Conservation (phyloP, 179 eudicot genomes). For the Spergularia azorica region DNA sequence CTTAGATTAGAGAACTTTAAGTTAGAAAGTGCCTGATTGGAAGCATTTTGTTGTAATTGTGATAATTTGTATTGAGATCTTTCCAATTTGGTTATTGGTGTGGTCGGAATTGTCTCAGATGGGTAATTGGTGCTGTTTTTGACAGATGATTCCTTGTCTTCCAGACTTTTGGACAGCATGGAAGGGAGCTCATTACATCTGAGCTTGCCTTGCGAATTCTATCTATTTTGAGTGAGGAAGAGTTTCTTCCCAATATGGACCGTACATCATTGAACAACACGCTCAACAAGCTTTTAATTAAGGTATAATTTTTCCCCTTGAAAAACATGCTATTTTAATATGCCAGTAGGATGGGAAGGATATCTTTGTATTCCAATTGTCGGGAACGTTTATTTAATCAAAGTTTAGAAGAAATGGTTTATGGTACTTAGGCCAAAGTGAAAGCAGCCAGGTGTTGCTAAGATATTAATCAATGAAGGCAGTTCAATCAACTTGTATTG, state of each 20-base stretch:
- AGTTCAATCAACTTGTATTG: background rate
- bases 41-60: background rate
- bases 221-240: conserved; percentile 83
- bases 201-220: conserved; percentile 90
- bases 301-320: conserved; percentile 46
- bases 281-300: conserved; percentile 75
- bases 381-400: background rate
- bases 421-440: background rate
- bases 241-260: conserved; percentile 75
- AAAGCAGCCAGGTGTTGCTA: background rate
- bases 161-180: conserved; percentile 99
- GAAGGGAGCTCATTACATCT: conserved; percentile 92
- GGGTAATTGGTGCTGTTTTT: conserved; percentile 90
- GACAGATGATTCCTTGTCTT: conserved; percentile 99
- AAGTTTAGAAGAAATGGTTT: background rate
- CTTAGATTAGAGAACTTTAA: conserved; percentile 1
- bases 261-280: conserved; percentile 49
- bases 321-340: background rate
- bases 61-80: conserved; percentile 12
- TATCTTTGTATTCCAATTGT: conserved; percentile 6
- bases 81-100: conserved; percentile 32
- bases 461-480: background rate
- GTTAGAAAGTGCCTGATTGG: background rate
- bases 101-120: conserved; percentile 66
- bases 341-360: background rate